Conservation (phyloP, 768 basidiomycete species). For the Pulveroboletus sp. region DNA sequence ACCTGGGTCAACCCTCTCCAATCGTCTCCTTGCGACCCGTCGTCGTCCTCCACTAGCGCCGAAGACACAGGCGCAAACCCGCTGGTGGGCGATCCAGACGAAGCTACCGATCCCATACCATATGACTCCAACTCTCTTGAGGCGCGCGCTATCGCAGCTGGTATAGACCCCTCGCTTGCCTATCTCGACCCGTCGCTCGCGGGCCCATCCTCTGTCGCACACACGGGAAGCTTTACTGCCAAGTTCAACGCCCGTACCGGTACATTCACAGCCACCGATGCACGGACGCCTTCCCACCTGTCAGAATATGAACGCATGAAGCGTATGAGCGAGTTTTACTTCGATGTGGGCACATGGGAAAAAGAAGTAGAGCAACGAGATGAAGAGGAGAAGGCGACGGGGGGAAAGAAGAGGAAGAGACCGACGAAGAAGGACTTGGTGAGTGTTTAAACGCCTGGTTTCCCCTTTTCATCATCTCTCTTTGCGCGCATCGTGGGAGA, state of each 20-base stretch:
- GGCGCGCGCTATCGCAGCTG: slow-evolving; percentile 68
- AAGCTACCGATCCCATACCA: slow-evolving; percentile 13
- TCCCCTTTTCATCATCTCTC: slow-evolving; percentile 14
- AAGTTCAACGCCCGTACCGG: slow-evolving; percentile 83
- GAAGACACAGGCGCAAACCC: slow-evolving; percentile 18
- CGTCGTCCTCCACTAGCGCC: slow-evolving; percentile 14
- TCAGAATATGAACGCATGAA: slow-evolving; percentile 74
- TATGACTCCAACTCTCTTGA: slow-evolving; percentile 47
- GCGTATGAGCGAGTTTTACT: slow-evolving; percentile 85
- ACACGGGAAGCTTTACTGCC: slow-evolving; percentile 50
- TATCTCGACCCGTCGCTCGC: slow-evolving; percentile 71
- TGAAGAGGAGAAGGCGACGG: slow-evolving; percentile 44
- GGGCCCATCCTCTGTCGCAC: slow-evolving; percentile 28
- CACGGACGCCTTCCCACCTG: slow-evolving; percentile 68
- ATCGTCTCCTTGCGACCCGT: slow-evolving; percentile 26
- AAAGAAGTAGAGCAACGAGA: slow-evolving; percentile 51
- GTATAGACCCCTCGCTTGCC: slow-evolving; percentile 80
- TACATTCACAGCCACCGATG: slow-evolving; percentile 60
- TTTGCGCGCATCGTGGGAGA: slow-evolving; percentile 19
- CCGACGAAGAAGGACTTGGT: slow-evolving; percentile 84
- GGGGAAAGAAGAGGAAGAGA: slow-evolving; percentile 69
- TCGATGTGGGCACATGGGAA: slow-evolving; percentile 81
- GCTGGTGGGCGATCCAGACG: slow-evolving; percentile 21
- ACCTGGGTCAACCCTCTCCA: slow-evolving; percentile 80
- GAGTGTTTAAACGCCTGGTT: slow-evolving; percentile 26